These are phyloP conservation scores for Cyclocybe aegerita DNA, from an alignment of 768 basidiomycete species.

Conservation along the genomic window DNA sequence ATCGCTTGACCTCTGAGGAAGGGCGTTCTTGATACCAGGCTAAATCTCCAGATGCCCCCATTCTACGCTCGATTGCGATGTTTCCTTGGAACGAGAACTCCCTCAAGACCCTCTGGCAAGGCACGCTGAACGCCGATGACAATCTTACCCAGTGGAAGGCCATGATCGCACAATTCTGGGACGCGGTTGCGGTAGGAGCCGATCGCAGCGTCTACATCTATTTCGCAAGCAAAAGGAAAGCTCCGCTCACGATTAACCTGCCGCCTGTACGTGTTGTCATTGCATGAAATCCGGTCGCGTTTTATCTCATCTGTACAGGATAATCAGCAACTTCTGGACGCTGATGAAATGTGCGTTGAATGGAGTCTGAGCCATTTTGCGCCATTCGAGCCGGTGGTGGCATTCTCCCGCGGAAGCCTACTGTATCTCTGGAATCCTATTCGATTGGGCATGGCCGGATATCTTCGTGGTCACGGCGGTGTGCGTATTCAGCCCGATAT, in stretches of 20 bases:
- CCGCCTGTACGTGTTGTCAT: slow-evolving; percentile 25
- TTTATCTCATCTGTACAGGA: slow-evolving; percentile 3
- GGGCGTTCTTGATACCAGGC: slow-evolving; percentile 21
- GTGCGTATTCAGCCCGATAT: slow-evolving; percentile 37
- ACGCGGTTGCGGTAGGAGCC: slow-evolving; percentile 51
- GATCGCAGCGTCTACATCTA: slow-evolving; percentile 32
- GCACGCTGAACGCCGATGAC: slow-evolving; percentile 28
- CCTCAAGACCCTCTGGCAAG: slow-evolving; percentile 38
- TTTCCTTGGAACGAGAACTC: slow-evolving; percentile 47
- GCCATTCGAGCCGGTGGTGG: slow-evolving; percentile 56
- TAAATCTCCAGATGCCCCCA: slow-evolving; percentile 22
- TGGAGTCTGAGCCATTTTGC: slow-evolving; percentile 53
- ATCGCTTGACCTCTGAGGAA: background rate
- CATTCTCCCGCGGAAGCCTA: slow-evolving; percentile 54
- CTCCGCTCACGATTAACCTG: slow-evolving; percentile 36
- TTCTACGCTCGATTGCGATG: slow-evolving; percentile 40
- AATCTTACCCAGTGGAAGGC: slow-evolving; percentile 38
- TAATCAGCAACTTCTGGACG: slow-evolving; percentile 18
- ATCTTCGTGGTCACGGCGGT: slow-evolving; percentile 70
- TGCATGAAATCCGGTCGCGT: slow-evolving; percentile 2
- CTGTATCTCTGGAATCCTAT: slow-evolving; percentile 56
- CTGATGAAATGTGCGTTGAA: slow-evolving; percentile 43
- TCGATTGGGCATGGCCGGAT: slow-evolving; percentile 38
- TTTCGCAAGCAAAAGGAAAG: slow-evolving; percentile 30
- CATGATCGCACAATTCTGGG: slow-evolving; percentile 47